Conservation (phyloP, 805 yeast species). For the Yarrowia osloensis region DNA sequence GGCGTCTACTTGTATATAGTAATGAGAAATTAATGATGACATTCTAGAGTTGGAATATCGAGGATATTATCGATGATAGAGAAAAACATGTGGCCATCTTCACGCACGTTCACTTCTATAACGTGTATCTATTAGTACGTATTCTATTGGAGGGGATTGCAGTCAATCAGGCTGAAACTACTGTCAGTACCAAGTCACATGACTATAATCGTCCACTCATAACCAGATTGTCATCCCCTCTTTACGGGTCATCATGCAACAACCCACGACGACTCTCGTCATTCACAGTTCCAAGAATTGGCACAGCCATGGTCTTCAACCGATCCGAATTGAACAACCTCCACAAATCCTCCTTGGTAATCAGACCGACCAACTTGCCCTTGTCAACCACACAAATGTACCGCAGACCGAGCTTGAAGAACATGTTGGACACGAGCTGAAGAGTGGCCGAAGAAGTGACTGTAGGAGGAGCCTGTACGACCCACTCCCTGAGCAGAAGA, state of each 20-base stretch:
- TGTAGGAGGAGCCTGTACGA: constrained; percentile 39
- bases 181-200: no score
- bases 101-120: no score
- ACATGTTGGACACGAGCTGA: constrained; percentile 45
- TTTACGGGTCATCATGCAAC: background rate
- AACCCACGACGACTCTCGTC: background rate
- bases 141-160: no score
- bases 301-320: constrained; percentile 7
- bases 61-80: no score
- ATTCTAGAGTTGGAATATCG: no score
- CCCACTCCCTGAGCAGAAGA: constrained; percentile 34
- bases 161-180: no score
- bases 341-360: constrained; percentile 45
- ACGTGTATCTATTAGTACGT: no score
- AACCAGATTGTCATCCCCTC: no score
- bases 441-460: constrained; percentile 43
- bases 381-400: constrained; percentile 41
- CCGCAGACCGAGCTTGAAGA: constrained; percentile 46
- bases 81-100: no score
- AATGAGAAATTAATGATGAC: no score
- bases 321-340: constrained; percentile 32
- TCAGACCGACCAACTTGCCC: constrained; percentile 44
- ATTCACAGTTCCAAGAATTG: background rate
- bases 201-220: background rate
- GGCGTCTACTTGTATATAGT: background rate